Evolutionary conservation across 1,139 yeast genomes (phyloP).

Genomic region (Yamadazyma aaseri): DNA sequence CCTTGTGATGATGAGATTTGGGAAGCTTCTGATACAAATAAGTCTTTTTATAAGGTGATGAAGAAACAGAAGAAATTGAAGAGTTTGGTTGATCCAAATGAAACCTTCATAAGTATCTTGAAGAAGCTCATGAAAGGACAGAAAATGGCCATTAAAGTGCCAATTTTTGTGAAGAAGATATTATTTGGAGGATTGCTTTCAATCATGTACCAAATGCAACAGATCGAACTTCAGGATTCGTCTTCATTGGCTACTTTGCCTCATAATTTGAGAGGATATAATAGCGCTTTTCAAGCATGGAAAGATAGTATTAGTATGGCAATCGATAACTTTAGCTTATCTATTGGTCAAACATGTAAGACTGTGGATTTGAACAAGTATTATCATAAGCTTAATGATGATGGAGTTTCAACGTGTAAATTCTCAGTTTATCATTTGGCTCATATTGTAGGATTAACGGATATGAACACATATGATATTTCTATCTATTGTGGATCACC

Average conservation of each 20-base stretch:
- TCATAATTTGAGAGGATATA: conserved; percentile 14
- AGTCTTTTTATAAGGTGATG: conserved; percentile 40
- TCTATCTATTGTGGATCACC: conserved; percentile 83
- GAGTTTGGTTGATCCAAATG: conserved; percentile 19
- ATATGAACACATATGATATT: conserved; percentile 73
- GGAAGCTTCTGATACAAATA: conserved; percentile 52
- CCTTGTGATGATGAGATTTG: conserved; percentile 75
- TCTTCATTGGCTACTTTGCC: conserved; percentile 41
- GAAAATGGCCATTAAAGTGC: conserved; percentile 15
- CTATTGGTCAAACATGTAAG: conserved; percentile 13
- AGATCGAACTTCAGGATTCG: conserved; percentile 58
- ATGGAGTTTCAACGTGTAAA: conserved; percentile 15
- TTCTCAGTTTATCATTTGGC: conserved; percentile 67
- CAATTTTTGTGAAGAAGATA: conserved; percentile 59
- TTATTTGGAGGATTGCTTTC: conserved; percentile 71
- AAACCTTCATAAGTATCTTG: conserved; percentile 35
- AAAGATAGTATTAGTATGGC: conserved; percentile 63
- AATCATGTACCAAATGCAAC: conserved; percentile 75
- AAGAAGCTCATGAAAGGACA: conserved; percentile 26
- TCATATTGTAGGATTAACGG: conserved; percentile 61
- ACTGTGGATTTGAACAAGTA: conserved; percentile 8
- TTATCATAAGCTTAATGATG: conserved; percentile 10
- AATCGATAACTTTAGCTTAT: conserved; percentile 40
- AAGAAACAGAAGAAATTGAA: conserved; percentile 30
- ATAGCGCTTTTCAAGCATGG: conserved; percentile 47